phyloP scores from a whole-genome alignment of 768 basidiomycete species.

The Kwoniella pini region DNA sequence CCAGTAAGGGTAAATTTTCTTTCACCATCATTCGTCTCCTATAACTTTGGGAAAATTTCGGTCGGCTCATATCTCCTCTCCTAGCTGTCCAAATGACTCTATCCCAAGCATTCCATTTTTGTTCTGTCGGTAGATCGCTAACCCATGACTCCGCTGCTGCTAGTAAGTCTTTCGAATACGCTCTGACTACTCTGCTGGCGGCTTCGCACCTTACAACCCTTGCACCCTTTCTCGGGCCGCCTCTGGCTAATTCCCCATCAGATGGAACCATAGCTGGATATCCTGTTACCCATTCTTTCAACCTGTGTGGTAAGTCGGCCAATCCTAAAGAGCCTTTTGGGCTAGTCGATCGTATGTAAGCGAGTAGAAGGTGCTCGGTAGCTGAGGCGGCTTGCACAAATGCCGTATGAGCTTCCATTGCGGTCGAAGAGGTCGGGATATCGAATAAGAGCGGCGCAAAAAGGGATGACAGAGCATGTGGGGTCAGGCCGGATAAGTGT shows the following conservation, averaged over 20 bases:
- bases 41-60: conserved; percentile 29
- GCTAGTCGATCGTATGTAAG: conserved; percentile 82
- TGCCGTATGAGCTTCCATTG: conserved; percentile 62
- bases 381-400: conserved; percentile 83
- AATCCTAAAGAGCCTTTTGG: conserved; percentile 48
- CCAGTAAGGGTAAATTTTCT: conserved; percentile 32
- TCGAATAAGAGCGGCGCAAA: conserved; percentile 91
- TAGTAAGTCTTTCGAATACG: conserved; percentile 84
- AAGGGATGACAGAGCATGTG: conserved; percentile 81
- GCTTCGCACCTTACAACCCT: conserved; percentile 74
- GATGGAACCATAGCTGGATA: conserved; percentile 78
- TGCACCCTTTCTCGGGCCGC: conserved; percentile 70
- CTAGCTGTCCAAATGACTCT: conserved; percentile 29
- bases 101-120: conserved; percentile 46
- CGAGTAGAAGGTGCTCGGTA: conserved; percentile 88
- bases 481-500: conserved; percentile 82
- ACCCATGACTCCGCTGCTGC: conserved; percentile 58
- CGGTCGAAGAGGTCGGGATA: conserved; percentile 55
- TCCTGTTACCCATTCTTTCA: conserved; percentile 86
- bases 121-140: conserved; percentile 20
- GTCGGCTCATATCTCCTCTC: conserved; percentile 26
- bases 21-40: conserved; percentile 33
- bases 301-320: conserved; percentile 64
- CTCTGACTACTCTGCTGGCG: conserved; percentile 76
- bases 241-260: conserved; percentile 58